Evolutionary conservation across 768 basidiomycete species (phyloP), one percentile per base, ranked within the genome.

Genomic region (Tylopilus sp.): DNA sequence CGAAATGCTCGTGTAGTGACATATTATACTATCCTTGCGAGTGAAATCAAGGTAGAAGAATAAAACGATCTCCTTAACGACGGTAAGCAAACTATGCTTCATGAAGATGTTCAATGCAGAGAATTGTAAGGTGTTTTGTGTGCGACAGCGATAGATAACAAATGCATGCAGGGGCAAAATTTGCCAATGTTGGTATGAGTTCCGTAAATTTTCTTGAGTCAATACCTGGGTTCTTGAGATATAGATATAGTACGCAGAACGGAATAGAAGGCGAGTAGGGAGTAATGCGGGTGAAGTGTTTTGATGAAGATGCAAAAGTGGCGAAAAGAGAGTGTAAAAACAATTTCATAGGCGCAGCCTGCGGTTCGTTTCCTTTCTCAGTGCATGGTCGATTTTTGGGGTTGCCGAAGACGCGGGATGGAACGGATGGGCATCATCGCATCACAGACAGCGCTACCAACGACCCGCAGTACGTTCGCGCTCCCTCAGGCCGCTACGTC

Each of bases 401-500:
- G 56, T 30, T 25, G 59, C 45, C 36, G 45, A 45, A n/a, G 31
- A 48, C 25, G 47, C 30, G 16, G 31, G 37, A 36, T 34, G 40
- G 14, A 37, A 29, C 19, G 19, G 43, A 48, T 8, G 28, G 29
- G 24, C 34, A 46, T 49, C 44, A 47, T 41, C 48, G 36, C 34
- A 25, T 52, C 43, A 45, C 38, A 36, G 45, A 31, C 36, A n/a
- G 41, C 24, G 40, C 58, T 62, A 71, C 66, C 59, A 60, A 45
- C 62, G 66, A 28, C 62, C 56, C 17, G 62, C 60, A 8, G 62
- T 63, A 33, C 74, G 71, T 50, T 73, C 73, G 41, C 76, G 73
- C 36, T 74, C 72, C 61, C 79, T 57, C 45, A 88, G 66, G 8
- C 86, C 87, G 57, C 85, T 87, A 46, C 86, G 79, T 48, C 86